Percentiles rank a stretch among this genome's conserved stretches.
These are phyloP conservation scores for Xerocomellus amylosporus DNA, from an alignment of 768 basidiomycete genomes.

Conservation along the genomic window DNA sequence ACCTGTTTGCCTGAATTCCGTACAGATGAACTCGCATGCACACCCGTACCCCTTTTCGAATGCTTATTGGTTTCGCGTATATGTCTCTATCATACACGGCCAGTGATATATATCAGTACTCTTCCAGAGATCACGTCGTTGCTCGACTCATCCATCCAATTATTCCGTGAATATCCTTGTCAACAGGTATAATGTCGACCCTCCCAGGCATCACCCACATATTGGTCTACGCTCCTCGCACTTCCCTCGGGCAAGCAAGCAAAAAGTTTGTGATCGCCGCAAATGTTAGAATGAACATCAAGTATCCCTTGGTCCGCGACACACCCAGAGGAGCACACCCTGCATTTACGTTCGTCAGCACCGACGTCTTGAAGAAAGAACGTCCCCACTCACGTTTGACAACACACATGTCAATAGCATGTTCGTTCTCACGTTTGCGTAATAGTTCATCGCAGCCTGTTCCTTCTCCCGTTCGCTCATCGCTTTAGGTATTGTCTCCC, in stretches of 20 bases:
- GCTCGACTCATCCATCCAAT: not conserved
- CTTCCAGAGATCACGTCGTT: not conserved
- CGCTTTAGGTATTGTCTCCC: constrained; percentile 17
- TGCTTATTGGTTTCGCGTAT: not conserved
- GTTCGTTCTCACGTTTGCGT: constrained; percentile 84
- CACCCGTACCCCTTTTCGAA: not conserved
- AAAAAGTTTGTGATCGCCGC: constrained; percentile 67
- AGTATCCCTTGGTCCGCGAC: constrained; percentile 67
- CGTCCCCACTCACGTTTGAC: constrained; percentile 59
- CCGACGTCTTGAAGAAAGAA: not conserved
- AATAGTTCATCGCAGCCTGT: constrained; percentile 78
- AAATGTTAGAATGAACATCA: constrained; percentile 77
- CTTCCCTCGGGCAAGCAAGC: not conserved
- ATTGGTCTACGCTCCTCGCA: not conserved
- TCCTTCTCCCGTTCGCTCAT: constrained; percentile 61
- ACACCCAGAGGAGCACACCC: no score
- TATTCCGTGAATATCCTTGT: constrained; percentile 52
- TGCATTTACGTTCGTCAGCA: no score
- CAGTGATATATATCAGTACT: constrained; percentile 3
- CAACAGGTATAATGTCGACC: constrained; percentile 55
- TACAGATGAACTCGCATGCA: not conserved
- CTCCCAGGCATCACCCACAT: constrained; percentile 36
- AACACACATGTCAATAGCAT: constrained; percentile 78
- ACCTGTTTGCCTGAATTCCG: constrained; percentile 39
- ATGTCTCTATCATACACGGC: constrained; percentile 3